phyloP scores from a whole-genome alignment of 2,329 filamentous ascomycete genomes.

The Neonectria sp. region DNA sequence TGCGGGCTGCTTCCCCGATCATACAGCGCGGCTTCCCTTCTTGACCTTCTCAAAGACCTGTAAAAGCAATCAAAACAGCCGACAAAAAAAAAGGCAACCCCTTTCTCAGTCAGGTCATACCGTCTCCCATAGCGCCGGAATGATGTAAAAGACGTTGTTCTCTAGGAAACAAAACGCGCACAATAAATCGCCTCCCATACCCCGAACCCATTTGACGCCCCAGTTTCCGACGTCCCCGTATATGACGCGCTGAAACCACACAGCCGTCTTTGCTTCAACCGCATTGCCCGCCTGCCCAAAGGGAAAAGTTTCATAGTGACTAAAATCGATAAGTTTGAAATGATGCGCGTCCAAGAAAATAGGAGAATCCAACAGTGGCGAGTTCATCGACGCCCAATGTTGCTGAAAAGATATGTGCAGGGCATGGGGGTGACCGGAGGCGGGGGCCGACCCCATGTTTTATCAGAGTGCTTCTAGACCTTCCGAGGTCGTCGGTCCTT shows the following conservation, averaged over 20 bases:
- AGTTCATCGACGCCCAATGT: conserved; percentile 28
- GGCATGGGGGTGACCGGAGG: background rate
- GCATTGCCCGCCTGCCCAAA: conserved; percentile 35
- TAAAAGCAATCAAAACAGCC: conserved; percentile 21
- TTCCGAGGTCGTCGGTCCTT: conserved; percentile 51
- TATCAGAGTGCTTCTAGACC: conserved; percentile 36
- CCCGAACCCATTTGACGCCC: conserved; percentile 37
- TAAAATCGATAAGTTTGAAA: conserved; percentile 51
- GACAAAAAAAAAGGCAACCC: conserved; percentile 21
- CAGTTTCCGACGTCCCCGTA: conserved; percentile 28
- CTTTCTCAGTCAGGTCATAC: conserved; percentile 27
- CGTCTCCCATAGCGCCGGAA: conserved; percentile 40
- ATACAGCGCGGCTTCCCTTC: conserved; percentile 37
- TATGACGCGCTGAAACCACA: conserved; percentile 41
- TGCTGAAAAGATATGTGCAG: conserved; percentile 27
- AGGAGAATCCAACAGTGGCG: conserved; percentile 45
- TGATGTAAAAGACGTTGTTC: conserved; percentile 34
- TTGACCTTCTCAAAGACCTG: conserved; percentile 21
- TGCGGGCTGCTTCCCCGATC: conserved; percentile 32
- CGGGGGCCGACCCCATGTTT: background rate
- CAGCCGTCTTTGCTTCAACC: conserved; percentile 37
- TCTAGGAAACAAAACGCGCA: conserved; percentile 40
- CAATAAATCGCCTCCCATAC: conserved; percentile 25
- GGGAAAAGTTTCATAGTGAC: conserved; percentile 37
- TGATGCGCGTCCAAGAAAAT: conserved; percentile 46